A percentile compares a stretch with the other conserved stretches of the same genome.
These are phyloP conservation scores for Exophiala oligosperma DNA, from an alignment of 2,329 filamentous ascomycete genomes.

Conservation along the genomic window DNA sequence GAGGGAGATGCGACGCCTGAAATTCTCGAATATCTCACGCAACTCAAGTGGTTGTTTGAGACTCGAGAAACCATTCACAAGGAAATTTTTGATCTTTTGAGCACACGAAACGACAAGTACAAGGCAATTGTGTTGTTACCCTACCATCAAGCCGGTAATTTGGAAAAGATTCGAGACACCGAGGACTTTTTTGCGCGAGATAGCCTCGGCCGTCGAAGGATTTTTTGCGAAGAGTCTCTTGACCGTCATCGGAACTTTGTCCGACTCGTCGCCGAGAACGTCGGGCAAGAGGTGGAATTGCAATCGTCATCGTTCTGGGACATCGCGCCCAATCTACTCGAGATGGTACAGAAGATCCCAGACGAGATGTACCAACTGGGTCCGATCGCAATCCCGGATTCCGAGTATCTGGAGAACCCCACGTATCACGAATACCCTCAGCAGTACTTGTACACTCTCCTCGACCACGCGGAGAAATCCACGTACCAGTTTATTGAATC, in stretches of 20 bases:
- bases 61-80: conserved; percentile 84
- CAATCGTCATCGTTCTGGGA: conserved; percentile 98
- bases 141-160: conserved; percentile 71
- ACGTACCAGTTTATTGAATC: conserved; percentile 97
- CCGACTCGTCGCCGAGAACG: conserved; percentile 77
- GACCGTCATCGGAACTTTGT: conserved; percentile 75
- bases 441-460: conserved; percentile 83
- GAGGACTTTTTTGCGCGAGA: conserved; percentile 82
- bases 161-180: conserved; percentile 76
- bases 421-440: conserved; percentile 76
- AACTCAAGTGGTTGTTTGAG: conserved; percentile 97
- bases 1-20: conserved; percentile 95
- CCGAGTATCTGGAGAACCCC: conserved; percentile 84
- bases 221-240: conserved; percentile 70
- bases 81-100: conserved; percentile 79
- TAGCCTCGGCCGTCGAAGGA: conserved; percentile 67
- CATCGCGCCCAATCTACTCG: conserved; percentile 79
- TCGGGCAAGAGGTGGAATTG: conserved; percentile 82
- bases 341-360: conserved; percentile 67
- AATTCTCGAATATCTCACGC: conserved; percentile 86
- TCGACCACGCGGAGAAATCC: conserved; percentile 86
- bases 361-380: conserved; percentile 34
- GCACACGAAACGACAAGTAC: conserved; percentile 83
- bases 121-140: conserved; percentile 79
- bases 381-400: conserved; percentile 70